Conservation (phyloP, 139 green algal species). For the Prasinococcaceae sp. region DNA sequence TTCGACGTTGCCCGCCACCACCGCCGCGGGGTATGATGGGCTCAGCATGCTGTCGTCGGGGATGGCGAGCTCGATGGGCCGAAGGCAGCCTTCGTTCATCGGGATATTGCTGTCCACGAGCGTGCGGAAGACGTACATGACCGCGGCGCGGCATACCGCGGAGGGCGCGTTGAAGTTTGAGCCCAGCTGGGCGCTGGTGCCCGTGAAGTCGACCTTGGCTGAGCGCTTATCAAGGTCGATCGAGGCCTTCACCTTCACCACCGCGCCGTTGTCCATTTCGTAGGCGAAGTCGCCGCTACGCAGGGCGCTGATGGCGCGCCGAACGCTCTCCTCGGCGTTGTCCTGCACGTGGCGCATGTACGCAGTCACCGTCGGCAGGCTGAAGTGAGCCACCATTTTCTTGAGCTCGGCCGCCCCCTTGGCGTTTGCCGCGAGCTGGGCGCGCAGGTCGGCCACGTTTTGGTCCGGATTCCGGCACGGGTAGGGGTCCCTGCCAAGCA, state of each 20-base stretch:
- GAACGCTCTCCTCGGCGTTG: conserved; percentile 67
- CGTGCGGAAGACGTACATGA: conserved; percentile 86
- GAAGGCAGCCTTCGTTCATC: conserved; percentile 25
- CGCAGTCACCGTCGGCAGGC: conserved; percentile 50
- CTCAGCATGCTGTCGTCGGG: conserved; percentile 36
- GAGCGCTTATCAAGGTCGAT: conserved; percentile 53
- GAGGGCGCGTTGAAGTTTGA: conserved; percentile 89
- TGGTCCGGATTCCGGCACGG: conserved; percentile 9
- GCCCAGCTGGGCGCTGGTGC: conserved; percentile 47
- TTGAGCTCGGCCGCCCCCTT: conserved; percentile 71
- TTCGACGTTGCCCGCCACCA: conserved; percentile 95
- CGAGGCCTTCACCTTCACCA: conserved; percentile 60
- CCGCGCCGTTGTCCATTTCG: conserved; percentile 88
- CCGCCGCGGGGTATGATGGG: conserved; percentile 41
- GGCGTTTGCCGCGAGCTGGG: conserved; percentile 84
- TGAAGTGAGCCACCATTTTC: conserved; percentile 70
- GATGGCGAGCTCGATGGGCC: conserved; percentile 34
- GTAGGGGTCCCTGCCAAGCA: conserved; percentile 1
- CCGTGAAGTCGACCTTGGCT: conserved; percentile 82
- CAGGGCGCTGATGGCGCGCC: too few species aligned
- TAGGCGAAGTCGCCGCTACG: too few species aligned
- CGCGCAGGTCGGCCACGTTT: conserved; percentile 5
- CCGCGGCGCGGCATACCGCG: conserved; percentile 74
- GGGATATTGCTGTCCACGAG: conserved; percentile 67
- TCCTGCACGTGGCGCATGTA: conserved; percentile 93